Evolutionary conservation across 305 asterid species (phyloP).

Genomic region (Striga hermonthica): DNA sequence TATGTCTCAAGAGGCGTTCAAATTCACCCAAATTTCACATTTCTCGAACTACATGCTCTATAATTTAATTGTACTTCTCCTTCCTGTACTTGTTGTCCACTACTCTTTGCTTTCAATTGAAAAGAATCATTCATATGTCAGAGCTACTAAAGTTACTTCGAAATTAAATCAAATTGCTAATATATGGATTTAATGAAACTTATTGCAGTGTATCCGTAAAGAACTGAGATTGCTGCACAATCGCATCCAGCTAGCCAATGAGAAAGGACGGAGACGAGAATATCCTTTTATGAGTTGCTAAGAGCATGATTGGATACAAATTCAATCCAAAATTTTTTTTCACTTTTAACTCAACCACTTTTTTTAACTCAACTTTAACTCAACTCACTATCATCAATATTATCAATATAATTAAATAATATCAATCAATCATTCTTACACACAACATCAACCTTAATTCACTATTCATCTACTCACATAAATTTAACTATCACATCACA

Average conservation of each 20-base stretch:
- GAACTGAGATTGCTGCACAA: conserved; percentile 50
- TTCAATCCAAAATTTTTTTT: too few species aligned
- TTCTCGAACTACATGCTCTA: neutral
- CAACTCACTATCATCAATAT: too few species aligned
- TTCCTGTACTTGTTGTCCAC: neutral
- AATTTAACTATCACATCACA: too few species aligned
- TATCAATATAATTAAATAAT: too few species aligned
- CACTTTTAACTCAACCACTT: too few species aligned
- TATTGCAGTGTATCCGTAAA: conserved; percentile 58
- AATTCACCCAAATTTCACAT: neutral
- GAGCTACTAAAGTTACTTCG: neutral
- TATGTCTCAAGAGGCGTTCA: neutral
- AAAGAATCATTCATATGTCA: neutral
- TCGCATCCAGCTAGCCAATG: conserved; percentile 61
- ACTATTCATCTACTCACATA: too few species aligned
- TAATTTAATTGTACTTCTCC: neutral
- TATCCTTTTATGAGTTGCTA: conserved; percentile 60
- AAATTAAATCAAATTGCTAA: conserved; percentile 21
- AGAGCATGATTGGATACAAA: too few species aligned
- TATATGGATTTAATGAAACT: neutral
- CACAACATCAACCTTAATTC: too few species aligned
- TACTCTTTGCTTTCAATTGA: neutral
- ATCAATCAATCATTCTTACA: too few species aligned
- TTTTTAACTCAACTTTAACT: too few species aligned
- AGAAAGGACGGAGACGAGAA: conserved; percentile 81